Evolutionary conservation across 108 stramenopile species (phyloP).

Genomic region (Mayamaea pseudoterrestris): DNA sequence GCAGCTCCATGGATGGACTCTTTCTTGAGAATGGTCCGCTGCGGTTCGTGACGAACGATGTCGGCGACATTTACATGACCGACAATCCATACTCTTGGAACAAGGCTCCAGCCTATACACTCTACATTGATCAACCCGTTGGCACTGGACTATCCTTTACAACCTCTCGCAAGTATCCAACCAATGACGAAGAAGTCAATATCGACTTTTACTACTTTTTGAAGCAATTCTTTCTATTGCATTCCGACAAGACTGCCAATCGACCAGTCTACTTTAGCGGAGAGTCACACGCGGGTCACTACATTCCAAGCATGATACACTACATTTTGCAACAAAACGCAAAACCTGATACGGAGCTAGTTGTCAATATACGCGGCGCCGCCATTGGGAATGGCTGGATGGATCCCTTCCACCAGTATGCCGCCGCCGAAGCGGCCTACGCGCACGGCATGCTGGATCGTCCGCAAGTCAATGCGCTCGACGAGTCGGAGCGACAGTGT

Average conservation of each 20-base stretch:
- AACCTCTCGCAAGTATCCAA: conserved; percentile 54
- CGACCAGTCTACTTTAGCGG: conserved; percentile 84
- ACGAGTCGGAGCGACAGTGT: conserved; percentile 55
- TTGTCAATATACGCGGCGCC: conserved; percentile 53
- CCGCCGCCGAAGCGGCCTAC: conserved; percentile 78
- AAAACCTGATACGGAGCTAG: conserved; percentile 8
- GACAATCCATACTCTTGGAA: conserved; percentile 73
- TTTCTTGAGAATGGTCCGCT: conserved; percentile 96
- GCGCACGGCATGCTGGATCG: conserved; percentile 71
- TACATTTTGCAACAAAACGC: conserved; percentile 69
- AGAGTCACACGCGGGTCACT: conserved; percentile 93
- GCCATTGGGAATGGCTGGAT: conserved; percentile 89
- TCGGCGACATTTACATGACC: conserved; percentile 30
- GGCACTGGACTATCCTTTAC: conserved; percentile 84
- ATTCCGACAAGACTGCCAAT: conserved; percentile 13
- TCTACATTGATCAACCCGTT: conserved; percentile 86
- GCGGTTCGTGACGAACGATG: conserved; percentile 30
- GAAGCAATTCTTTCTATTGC: conserved; percentile 48
- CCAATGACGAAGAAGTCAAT: conserved; percentile 76
- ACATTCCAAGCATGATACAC: conserved; percentile 90
- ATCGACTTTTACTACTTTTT: conserved; percentile 85
- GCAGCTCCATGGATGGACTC: conserved; percentile 91
- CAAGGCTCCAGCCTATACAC: conserved; percentile 64
- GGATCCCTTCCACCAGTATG: conserved; percentile 86
- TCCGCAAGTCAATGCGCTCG: conserved; percentile 54